These are phyloP conservation scores for Fusarium subglutinans DNA, from an alignment of 2,329 filamentous ascomycete species.

Conservation along the genomic window DNA sequence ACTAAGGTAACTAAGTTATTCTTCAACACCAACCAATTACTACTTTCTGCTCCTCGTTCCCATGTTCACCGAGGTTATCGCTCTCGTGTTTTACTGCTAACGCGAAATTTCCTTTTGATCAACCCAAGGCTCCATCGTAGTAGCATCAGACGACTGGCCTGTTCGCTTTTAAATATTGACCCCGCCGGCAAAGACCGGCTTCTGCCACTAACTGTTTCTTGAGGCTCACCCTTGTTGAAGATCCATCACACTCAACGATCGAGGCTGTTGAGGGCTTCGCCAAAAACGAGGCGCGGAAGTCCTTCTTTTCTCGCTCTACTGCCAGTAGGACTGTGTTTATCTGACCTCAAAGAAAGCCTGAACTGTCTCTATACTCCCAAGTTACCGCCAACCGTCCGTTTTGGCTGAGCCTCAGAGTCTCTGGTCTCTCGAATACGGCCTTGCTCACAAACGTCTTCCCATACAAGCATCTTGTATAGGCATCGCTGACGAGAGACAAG, in stretches of 20 bases:
- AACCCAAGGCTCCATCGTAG: background rate
- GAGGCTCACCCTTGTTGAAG: slow-evolving; percentile 4
- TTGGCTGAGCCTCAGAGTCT: background rate
- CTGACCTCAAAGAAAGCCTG: background rate
- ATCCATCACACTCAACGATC: background rate
- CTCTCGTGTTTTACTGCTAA: background rate
- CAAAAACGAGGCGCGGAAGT: background rate
- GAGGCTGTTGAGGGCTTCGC: background rate
- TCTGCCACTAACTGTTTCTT: slow-evolving; percentile 4
- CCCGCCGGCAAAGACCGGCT: slow-evolving; percentile 27
- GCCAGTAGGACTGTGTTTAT: background rate
- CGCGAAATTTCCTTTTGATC: background rate
- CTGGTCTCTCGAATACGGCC: background rate
- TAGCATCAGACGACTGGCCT: slow-evolving; percentile 1
- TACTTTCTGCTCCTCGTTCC: background rate
- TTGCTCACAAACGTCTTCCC: background rate
- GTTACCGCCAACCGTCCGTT: background rate
- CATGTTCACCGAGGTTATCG: background rate
- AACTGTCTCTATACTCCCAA: background rate
- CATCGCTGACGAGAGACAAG: slow-evolving; percentile 28
- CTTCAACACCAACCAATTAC: slow-evolving; percentile 22
- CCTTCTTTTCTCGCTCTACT: background rate
- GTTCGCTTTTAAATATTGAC: slow-evolving; percentile 1
- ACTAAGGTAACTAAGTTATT: background rate
- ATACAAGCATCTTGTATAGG: background rate